Evolutionary conservation across 2,329 filamentous ascomycete genomes (phyloP).

Genomic region (Aureobasidium sp.): DNA sequence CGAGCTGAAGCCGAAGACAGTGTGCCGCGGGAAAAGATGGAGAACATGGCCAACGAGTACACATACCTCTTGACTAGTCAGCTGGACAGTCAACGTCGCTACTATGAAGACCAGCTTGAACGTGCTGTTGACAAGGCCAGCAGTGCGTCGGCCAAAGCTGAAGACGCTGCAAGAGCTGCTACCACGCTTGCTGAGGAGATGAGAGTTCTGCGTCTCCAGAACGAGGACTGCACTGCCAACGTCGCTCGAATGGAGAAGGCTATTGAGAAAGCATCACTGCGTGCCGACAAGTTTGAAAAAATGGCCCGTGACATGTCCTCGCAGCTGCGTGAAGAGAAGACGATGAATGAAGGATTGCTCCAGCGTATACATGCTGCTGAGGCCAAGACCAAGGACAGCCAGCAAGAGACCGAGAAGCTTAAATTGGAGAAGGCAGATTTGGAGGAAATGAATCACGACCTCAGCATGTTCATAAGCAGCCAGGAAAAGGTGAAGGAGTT

Average conservation of each 20-base stretch:
- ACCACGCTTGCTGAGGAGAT: slow-evolving; percentile 47
- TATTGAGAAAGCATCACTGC: slow-evolving; percentile 58
- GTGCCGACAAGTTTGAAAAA: slow-evolving; percentile 64
- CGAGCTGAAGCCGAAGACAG: slow-evolving; percentile 50
- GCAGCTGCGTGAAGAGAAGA: slow-evolving; percentile 79
- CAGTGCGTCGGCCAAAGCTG: slow-evolving; percentile 61
- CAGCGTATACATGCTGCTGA: slow-evolving; percentile 67
- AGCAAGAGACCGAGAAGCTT: slow-evolving; percentile 37
- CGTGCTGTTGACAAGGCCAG: slow-evolving; percentile 85
- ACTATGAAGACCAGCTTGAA: slow-evolving; percentile 88
- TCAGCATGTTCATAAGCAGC: slow-evolving; percentile 80
- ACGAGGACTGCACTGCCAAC: slow-evolving; percentile 46
- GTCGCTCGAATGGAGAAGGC: slow-evolving; percentile 67
- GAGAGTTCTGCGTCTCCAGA: slow-evolving; percentile 46
- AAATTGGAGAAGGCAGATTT: slow-evolving; percentile 60
- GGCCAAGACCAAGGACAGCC: slow-evolving; percentile 51
- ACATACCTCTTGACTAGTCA: slow-evolving; percentile 89
- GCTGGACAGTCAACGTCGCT: slow-evolving; percentile 83
- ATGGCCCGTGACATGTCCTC: slow-evolving; percentile 70
- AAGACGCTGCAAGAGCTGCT: slow-evolving; percentile 50
- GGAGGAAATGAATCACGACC: slow-evolving; percentile 77
- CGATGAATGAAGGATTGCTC: slow-evolving; percentile 73
- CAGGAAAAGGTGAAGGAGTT: slow-evolving; percentile 72
- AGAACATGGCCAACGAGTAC: slow-evolving; percentile 85
- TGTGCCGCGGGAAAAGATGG: slow-evolving; percentile 64